Evolutionary conservation across 2,329 filamentous ascomycete species (phyloP), one percentile per base, ranked within the genome.

Genomic region (Paecilomyces formosus): DNA sequence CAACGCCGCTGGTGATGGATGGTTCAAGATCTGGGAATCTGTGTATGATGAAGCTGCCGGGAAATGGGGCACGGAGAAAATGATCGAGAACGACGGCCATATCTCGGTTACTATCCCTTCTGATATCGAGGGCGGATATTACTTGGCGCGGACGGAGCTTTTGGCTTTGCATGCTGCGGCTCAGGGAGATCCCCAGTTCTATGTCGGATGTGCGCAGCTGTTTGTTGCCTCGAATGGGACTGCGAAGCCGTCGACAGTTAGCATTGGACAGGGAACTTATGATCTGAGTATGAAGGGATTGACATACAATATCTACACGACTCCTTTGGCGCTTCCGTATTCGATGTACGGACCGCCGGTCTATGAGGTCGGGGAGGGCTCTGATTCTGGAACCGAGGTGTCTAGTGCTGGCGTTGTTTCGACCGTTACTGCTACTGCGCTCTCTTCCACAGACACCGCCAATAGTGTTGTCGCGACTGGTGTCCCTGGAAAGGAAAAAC

Each of bases 11-110:
- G 88, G 88, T 3, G 75, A 79, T 55, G 88, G 88, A 45, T 92
- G 88, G 89, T 89, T 92, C 80, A 91, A 91, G 79, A 83, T 92
- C 68, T 90, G 82, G 78, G 82, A 89, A 59, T 81, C 87, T 55
- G 87, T 86, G 53, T 89, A 88, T 72, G 79, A 88, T 65, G 69
- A 74, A 4, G 64, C 69, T 4, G 76, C 77, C 1, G 70, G 76
- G 28, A 76, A 83, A 69, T 92, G 88, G 87, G 90, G 88, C 73
- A 87, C 85, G 2, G 83, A 89, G 67, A 84, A 83, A 60, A 78
- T 92, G 59, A 87, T 87, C 59, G 78, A 75, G 57, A 85, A 85
- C 72, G 79, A 85, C 22, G 88, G 88, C 13, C 76, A 85, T 21
- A 74, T 91, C 12, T 85, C 83, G 3, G 80, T 89, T 59, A 74